Percentiles rank a stretch among this genome's conserved stretches.
Conservation (phyloP, 148 eudicot genomes). For the Spergularia marina region DNA sequence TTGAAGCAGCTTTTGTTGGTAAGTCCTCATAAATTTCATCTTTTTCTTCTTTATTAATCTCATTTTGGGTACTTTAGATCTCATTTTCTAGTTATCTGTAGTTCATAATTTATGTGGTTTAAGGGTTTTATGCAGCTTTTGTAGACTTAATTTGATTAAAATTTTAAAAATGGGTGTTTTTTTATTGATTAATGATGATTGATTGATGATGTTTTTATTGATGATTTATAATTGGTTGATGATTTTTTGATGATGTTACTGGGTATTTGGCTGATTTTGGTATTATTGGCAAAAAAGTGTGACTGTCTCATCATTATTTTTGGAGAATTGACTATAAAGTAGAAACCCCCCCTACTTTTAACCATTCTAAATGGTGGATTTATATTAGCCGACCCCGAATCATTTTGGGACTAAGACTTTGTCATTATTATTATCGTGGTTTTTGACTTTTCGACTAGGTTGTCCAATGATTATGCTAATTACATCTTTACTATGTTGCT, state of each 20-base stretch:
- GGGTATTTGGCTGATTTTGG: constrained; percentile 18
- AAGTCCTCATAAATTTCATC: background rate
- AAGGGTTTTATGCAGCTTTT: background rate
- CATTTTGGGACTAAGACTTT: too few species aligned
- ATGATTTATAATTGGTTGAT: background rate
- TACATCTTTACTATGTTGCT: background rate
- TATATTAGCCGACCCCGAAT: too few species aligned
- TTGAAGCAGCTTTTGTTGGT: constrained; percentile 5
- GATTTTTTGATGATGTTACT: constrained; percentile 2
- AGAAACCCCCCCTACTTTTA: background rate
- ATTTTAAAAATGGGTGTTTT: background rate
- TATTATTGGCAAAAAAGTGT: constrained; percentile 11
- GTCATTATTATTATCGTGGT: background rate
- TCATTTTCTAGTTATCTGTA: background rate
- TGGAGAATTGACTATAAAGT: constrained; percentile 1
- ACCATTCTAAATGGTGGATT: too few species aligned
- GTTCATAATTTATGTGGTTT: background rate
- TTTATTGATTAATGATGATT: background rate
- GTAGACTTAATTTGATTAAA: background rate
- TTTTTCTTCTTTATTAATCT: constrained; percentile 3
- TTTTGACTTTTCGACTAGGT: background rate
- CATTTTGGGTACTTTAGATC: constrained; percentile 21
- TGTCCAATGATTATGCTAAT: constrained; percentile 20
- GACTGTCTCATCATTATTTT: constrained; percentile 21
- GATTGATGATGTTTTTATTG: background rate